Base-by-base conservation (phyloP, 305 asterid species). In the Fraxinus xanthoxyloides region DNA sequence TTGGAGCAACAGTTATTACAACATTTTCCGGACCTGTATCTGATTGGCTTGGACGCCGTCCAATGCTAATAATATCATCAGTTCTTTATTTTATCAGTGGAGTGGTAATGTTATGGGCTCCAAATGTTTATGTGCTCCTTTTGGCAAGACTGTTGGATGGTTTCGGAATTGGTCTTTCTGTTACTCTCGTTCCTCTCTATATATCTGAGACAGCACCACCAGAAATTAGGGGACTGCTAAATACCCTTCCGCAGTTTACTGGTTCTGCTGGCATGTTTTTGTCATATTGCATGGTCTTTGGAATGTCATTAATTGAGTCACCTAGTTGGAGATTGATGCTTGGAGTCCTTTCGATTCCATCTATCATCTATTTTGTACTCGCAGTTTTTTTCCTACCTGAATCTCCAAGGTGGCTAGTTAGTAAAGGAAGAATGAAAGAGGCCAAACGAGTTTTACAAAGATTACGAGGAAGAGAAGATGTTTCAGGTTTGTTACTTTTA, bases 321-420 rank as follows among this genome's bases (percentile, higher is more conserved):
- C 99, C 99, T 1, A 94, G 92, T 79, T 96, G 99, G 99, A 90
- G 99, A 81, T 81, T 92, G 87, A 96, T 96, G 98, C 97, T 96
- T 23, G 99, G 99, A 30, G 89, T 94, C 84, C 93, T 94, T 13
- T 90, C 97, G 0, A 83, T 92, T 48, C 98, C 99, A 81, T 92
- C 99, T 8, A 75, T 93, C n/a, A 6, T 88, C 75, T 96, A 93
- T 74, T 93, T 94, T 75, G 84, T 82, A 3, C 75, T 94, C 82
- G 83, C 98, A 1, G 70, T 90, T 24, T 87, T 91, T 76, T 92
- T 79, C 95, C 85, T 94, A 83, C 98, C 99, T 19, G 99, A 96
- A 84, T 96, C 99, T 81, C 99, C 99, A 5, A 92, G 99, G 82
- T 96, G 99, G 99, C 94, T 96, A 1, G 99, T 96, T 2, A 90